Percentiles rank a stretch among this genome's conserved stretches.
Evolutionary conservation across 495 filamentous ascomycete genomes (phyloP).

Genomic region (Zalerion maritima): DNA sequence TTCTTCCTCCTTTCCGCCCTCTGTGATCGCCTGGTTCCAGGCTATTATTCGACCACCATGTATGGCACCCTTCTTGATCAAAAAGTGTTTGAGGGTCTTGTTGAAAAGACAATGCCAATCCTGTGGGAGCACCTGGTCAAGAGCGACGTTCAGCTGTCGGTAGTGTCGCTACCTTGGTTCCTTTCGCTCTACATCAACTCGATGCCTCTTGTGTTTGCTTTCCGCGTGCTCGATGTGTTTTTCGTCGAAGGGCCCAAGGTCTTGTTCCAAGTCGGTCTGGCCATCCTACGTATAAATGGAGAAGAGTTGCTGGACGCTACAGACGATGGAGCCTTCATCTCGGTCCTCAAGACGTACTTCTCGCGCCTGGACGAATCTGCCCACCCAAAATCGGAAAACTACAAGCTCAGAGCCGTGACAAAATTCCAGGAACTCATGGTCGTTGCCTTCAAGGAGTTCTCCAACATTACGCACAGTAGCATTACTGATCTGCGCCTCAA

Average conservation of each 20-base stretch:
- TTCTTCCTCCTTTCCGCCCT: slow-evolving; percentile 88
- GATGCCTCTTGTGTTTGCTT: slow-evolving; percentile 95
- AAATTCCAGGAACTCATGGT: slow-evolving; percentile 97
- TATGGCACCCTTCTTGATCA: slow-evolving; percentile 95
- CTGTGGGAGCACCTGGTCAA: slow-evolving; percentile 94
- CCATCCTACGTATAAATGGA: slow-evolving; percentile 93
- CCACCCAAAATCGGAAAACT: slow-evolving; percentile 86
- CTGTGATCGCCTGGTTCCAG: slow-evolving; percentile 84
- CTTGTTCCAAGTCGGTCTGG: slow-evolving; percentile 87
- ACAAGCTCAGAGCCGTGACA: slow-evolving; percentile 82
- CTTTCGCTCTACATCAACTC: slow-evolving; percentile 97
- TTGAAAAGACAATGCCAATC: slow-evolving; percentile 97
- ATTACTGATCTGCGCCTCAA: slow-evolving; percentile 79
- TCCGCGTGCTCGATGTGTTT: slow-evolving; percentile 91
- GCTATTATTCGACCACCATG: slow-evolving; percentile 98
- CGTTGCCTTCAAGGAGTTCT: slow-evolving; percentile 94
- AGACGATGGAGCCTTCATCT: slow-evolving; percentile 94
- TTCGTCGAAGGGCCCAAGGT: slow-evolving; percentile 97
- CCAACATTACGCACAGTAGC: slow-evolving; percentile 82
- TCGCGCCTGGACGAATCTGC: slow-evolving; percentile 85
- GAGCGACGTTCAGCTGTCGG: slow-evolving; percentile 94
- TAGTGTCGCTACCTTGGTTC: slow-evolving; percentile 96
- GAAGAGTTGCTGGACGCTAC: slow-evolving; percentile 92
- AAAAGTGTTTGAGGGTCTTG: slow-evolving; percentile 88
- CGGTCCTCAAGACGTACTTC: slow-evolving; percentile 89